Base-by-base conservation (phyloP, 805 yeast species). In the Candida arabinofermentans region DNA sequence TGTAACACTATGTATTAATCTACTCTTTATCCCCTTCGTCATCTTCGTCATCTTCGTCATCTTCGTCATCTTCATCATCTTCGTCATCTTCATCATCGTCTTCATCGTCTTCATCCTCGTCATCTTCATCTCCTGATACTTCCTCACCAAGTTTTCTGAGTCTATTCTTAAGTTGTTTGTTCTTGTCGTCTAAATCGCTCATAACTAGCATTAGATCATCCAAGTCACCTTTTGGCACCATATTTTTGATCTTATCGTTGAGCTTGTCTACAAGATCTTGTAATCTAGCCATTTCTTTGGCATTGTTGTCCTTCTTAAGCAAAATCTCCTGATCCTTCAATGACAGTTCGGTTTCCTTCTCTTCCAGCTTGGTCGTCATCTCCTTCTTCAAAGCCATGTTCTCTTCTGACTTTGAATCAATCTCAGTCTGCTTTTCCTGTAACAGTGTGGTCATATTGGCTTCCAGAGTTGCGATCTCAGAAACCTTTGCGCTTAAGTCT, bases 171-270 rank as follows among this genome's bases (percentile, higher is more conserved):
- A 86, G 81, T 47, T 69, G 69, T 24, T 70, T 66, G 43, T 78
- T 78, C 48, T 74, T 77, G 37, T 83, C 88, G 44, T 88, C 95
- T 51, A 87, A 65, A 35, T 86, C 95, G 16, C 84, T 76, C 59
- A 89, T 78, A 16, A 89, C 65, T 19, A 87, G 62, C 79, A 88
- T 74, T 53, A 88, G 61, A 47, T 86, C 95, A 52, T 88, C 96
- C 9, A 80, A 55, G 21, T 81, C 86, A 2, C 74, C 55, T 47
- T 69, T 71, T 2, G 79, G 72, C 13, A 74, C 81, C 52, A 57
- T 46, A 31, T 56, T 40, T 24, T 46, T 37, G 14, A 45, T 18
- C 37, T 46, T 41, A 13, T 8, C 5, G n/a, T 16, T 41, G 22
- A 32, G 38, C 24, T 37, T 24, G 3, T 24, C 9, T 4, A 27